A percentile compares a stretch with the other conserved stretches of the same genome.
Evolutionary conservation across 805 yeast genomes (phyloP).

Genomic region (Lipomyces lipofer): DNA sequence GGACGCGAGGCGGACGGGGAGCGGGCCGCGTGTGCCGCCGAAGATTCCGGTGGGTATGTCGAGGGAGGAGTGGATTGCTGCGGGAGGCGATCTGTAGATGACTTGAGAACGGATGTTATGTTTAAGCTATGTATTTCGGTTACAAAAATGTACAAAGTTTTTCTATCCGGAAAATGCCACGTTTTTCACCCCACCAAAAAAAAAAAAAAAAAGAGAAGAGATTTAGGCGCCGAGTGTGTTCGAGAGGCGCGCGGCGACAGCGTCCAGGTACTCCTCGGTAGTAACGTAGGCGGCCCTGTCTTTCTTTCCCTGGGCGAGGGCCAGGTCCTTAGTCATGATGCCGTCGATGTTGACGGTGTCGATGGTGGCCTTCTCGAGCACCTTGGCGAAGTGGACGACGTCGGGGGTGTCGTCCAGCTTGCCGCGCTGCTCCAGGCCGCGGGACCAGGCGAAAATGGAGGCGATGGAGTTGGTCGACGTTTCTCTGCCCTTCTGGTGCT

Average conservation of each 20-base stretch:
- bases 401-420: slow-evolving; percentile 82
- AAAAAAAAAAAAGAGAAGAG: no score
- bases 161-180: no score
- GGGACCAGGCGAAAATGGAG: slow-evolving; percentile 94
- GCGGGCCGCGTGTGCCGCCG: slow-evolving; percentile 2
- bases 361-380: slow-evolving; percentile 77
- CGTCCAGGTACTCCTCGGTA: slow-evolving; percentile 86
- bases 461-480: slow-evolving; percentile 98
- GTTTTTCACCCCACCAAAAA: no score
- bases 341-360: slow-evolving; percentile 83
- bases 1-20: not conserved
- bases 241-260: slow-evolving; percentile 48
- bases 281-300: slow-evolving; percentile 80
- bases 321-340: slow-evolving; percentile 95
- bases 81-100: no score
- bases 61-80: not conserved
- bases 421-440: slow-evolving; percentile 93
- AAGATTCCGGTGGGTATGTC: not conserved
- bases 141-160: no score
- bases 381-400: slow-evolving; percentile 75
- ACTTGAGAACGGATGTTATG: no score
- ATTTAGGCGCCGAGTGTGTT: no score
- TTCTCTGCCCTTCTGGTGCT: slow-evolving; percentile 94
- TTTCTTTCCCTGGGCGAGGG: slow-evolving; percentile 84
- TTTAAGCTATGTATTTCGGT: no score